Evolutionary conservation across 2,329 filamentous ascomycete genomes (phyloP), one percentile per base, ranked within the genome.

Genomic region (Gnomoniopsis sp.): DNA sequence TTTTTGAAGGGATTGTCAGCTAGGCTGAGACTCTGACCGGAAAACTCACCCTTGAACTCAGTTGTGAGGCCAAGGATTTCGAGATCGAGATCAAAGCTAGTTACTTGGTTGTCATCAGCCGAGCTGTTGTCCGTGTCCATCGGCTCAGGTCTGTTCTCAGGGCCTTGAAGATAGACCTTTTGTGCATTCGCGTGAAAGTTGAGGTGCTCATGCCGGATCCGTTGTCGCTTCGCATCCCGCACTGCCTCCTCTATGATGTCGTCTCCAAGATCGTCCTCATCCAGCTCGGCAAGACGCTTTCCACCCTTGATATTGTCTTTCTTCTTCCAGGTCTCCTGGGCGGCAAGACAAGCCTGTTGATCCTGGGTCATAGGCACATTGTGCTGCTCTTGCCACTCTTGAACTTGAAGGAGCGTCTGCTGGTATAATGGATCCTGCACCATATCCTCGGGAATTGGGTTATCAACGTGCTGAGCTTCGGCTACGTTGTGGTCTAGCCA

Each of bases 101-200:
- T 47, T 4, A 55, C 2, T 2, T n/a, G 19, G 15, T 17, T 4
- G 3, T 21, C 15, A 12, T 48, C 22, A 21, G 14, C 11, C 1
- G 15, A 19, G 26, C 6, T 8, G 17, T 54, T 21, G 21, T 36
- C 33, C 6, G 22, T 8, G 3, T 33, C 17, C 46, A 23, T 41
- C 34, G 14, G 3, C 8, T 49, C 53, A 33, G 53, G 48, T 8
- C 33, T 22, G 22, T 49, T 49, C 12, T 41, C 49, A 3, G 59
- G 56, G 3, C 59, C 59, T n/a, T 51, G 49, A 30, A 44, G 33
- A 34, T 57, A 62, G 49, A 62, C 48, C 49, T 59, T 62, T 3
- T 36, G 53, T n/a, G 60, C 53, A 36, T 44, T 41, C 3, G 33
- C 34, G 53, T 56, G 36, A 59, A 50, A 46, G 30, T 43, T 49